These are phyloP conservation scores for Paracoccidioides lutzii DNA, from an alignment of 2,329 filamentous ascomycete species.

Conservation along the genomic window DNA sequence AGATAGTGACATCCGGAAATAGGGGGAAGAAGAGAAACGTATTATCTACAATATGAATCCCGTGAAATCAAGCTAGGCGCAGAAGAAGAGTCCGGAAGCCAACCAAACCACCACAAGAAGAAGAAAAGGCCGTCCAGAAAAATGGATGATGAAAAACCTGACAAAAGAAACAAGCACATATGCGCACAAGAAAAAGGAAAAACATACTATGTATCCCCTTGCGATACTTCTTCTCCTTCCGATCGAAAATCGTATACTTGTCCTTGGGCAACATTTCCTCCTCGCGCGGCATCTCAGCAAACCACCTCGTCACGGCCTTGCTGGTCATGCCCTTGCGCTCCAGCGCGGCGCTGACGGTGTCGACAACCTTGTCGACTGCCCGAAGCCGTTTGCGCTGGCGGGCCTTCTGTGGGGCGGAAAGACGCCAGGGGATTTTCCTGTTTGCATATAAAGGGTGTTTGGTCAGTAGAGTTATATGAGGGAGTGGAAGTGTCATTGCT, in stretches of 20 bases:
- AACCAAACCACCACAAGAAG: too few relatives aligned
- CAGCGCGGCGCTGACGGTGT: conserved; percentile 67
- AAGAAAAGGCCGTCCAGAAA: too few relatives aligned
- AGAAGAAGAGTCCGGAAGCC: too few relatives aligned
- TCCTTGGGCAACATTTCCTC: conserved; percentile 89
- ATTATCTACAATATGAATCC: neutral
- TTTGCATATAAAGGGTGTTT: conserved; percentile 14
- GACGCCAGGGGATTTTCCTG: conserved; percentile 93
- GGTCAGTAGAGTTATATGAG: neutral
- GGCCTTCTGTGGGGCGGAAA: conserved; percentile 81
- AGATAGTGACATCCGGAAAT: neutral
- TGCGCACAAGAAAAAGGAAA: too few relatives aligned
- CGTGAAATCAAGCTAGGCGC: too few relatives aligned
- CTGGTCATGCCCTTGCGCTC: conserved; percentile 57
- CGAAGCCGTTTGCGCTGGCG: conserved; percentile 73
- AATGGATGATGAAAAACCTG: too few relatives aligned
- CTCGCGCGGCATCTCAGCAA: conserved; percentile 89
- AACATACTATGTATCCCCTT: conserved; percentile 94
- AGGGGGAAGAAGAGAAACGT: neutral
- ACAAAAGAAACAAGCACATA: too few relatives aligned
- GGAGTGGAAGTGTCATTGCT: neutral
- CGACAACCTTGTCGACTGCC: conserved; percentile 75
- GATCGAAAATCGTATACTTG: conserved; percentile 97
- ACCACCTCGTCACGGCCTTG: conserved; percentile 73
- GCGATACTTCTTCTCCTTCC: conserved; percentile 87